Evolutionary conservation across 257 asterid species (phyloP).

Genomic region (Solanum etuberosum): DNA sequence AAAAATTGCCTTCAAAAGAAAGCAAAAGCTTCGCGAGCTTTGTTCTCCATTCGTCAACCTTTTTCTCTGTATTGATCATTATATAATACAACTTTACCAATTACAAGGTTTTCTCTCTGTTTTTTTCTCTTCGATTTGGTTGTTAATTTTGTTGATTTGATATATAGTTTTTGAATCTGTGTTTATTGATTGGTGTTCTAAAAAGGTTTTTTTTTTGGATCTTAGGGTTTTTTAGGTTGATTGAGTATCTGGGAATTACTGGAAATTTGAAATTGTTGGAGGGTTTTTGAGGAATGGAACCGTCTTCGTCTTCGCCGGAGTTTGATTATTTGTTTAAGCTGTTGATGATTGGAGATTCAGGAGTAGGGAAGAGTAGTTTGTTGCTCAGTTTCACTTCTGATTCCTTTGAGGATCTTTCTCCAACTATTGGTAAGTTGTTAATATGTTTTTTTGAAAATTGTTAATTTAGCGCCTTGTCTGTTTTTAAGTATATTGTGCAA

Average conservation of each 20-base stretch:
- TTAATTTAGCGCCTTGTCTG: background rate
- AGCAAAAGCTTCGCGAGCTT: background rate
- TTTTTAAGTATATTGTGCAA: background rate
- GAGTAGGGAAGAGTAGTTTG: constrained; percentile 86
- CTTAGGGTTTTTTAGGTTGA: background rate
- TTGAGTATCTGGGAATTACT: background rate
- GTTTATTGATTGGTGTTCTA: background rate
- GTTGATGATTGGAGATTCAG: constrained; percentile 73
- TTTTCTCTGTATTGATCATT: background rate
- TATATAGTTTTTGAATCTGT: background rate
- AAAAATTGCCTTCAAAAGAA: background rate
- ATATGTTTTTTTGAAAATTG: background rate
- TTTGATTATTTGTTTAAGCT: constrained; percentile 35
- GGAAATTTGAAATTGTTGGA: background rate
- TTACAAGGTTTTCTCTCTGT: background rate
- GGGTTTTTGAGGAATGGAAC: constrained; percentile 15
- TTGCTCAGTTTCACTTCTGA: constrained; percentile 88
- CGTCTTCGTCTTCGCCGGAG: constrained; percentile 32
- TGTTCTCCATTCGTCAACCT: constrained; percentile 1
- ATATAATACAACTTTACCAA: background rate
- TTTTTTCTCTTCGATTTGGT: background rate
- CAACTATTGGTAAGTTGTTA: constrained; percentile 38
- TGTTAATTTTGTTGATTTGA: background rate
- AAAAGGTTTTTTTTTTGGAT: background rate
- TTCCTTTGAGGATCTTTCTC: constrained; percentile 79